Conservation (phyloP, 1,139 yeast genomes). For the Hansenula sp. region DNA sequence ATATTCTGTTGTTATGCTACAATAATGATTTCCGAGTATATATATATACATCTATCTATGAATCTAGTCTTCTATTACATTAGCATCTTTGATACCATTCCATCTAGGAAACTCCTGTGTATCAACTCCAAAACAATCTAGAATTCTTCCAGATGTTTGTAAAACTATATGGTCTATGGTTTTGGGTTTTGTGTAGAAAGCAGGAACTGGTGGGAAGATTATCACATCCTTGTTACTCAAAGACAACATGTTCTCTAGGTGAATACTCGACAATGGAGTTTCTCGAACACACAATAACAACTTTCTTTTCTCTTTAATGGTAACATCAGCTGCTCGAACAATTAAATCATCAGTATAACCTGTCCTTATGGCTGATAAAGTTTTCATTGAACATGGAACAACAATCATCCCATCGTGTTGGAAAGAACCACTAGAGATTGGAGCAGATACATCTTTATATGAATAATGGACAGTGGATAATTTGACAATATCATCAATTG, state of each 20-base stretch:
- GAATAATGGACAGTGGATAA: conserved; percentile 16
- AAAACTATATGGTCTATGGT: conserved; percentile 17
- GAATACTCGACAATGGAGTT: conserved; percentile 22
- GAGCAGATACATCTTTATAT: conserved; percentile 19
- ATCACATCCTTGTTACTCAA: conserved; percentile 16
- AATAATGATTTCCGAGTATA: no score
- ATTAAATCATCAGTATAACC: conserved; percentile 23
- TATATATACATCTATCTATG: no score
- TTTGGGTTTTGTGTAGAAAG: conserved; percentile 21
- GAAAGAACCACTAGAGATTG: conserved; percentile 23
- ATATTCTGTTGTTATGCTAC: no score
- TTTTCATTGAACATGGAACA: conserved; percentile 24
- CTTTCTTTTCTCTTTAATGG: conserved; percentile 19
- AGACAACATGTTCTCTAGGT: conserved; percentile 21
- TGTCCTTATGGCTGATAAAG: conserved; percentile 20
- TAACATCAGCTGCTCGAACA: conserved; percentile 23
- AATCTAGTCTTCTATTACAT: conserved; percentile 20
- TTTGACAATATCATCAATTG: conserved; percentile 11
- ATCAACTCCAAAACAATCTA: conserved; percentile 19
- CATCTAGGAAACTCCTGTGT: conserved; percentile 18
- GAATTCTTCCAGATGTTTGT: conserved; percentile 19
- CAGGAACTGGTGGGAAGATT: conserved; percentile 23
- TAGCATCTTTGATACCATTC: conserved; percentile 12
- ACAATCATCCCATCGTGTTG: conserved; percentile 24
- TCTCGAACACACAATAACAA: conserved; percentile 19